Conservation (phyloP, 441 rosid species). For the Arabidopsis hybrid region DNA sequence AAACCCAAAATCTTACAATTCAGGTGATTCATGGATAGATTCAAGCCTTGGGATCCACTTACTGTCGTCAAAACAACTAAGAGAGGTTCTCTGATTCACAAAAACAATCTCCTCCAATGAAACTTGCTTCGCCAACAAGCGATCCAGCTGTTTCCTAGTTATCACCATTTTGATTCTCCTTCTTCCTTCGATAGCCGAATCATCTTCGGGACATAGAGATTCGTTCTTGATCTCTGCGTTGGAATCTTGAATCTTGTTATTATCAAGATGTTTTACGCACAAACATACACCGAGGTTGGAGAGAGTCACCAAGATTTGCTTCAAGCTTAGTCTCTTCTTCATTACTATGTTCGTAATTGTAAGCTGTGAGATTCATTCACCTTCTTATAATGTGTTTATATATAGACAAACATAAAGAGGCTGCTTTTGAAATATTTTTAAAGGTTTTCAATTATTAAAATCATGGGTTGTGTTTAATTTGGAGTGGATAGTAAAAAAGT, state of each 20-base stretch:
- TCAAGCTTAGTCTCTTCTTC: conserved; percentile 38
- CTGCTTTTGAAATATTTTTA: conserved; percentile 10
- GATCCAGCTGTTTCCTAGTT: conserved; percentile 40
- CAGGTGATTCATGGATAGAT: conserved; percentile 38
- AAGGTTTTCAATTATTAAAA: conserved; percentile 14
- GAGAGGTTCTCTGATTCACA: conserved; percentile 18
- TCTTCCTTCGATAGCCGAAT: background rate
- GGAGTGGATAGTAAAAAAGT: conserved; percentile 45
- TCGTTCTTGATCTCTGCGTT: conserved; percentile 17
- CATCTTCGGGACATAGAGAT: conserved; percentile 15
- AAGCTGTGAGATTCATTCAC: conserved; percentile 29
- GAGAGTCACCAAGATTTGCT: conserved; percentile 28
- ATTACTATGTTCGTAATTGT: conserved; percentile 12
- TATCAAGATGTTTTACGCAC: conserved; percentile 21
- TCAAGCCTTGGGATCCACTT: conserved; percentile 41
- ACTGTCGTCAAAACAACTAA: background rate
- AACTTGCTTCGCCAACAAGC: conserved; percentile 36
- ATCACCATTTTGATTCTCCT: conserved; percentile 41
- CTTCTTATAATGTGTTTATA: conserved; percentile 7
- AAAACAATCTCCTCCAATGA: conserved; percentile 29
- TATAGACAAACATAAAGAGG: conserved; percentile 21
- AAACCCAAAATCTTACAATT: conserved; percentile 30
- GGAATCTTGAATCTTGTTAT: conserved; percentile 22
- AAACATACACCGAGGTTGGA: conserved; percentile 22
- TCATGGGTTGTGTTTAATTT: conserved; percentile 42